Evolutionary conservation across 148 eudicot genomes (phyloP).

Genomic region (Cornus florida): DNA sequence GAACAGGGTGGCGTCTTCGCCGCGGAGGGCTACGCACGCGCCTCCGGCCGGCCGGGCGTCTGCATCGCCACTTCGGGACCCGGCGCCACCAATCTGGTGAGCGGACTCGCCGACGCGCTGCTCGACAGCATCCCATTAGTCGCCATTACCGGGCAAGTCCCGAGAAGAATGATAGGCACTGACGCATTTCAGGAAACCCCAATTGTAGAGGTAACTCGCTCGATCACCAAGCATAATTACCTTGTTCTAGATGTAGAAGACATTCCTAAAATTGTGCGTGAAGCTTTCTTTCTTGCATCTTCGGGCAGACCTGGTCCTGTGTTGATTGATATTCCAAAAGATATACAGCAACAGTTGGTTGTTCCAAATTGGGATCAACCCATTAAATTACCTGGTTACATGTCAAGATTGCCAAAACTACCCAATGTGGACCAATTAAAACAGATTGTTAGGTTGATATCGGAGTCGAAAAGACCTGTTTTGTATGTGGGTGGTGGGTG

Average conservation of each 20-base stretch:
- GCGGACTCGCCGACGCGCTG: conserved; percentile 51
- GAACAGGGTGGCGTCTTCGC: conserved; percentile 54
- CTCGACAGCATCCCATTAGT: conserved; percentile 51
- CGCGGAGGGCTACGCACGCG: conserved; percentile 57
- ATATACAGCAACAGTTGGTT: neutral
- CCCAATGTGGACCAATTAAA: neutral
- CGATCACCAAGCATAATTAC: conserved; percentile 13
- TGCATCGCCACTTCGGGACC: conserved; percentile 61
- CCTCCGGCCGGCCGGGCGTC: conserved; percentile 43
- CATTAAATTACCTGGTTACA: neutral
- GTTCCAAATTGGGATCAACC: conserved; percentile 6
- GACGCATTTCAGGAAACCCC: conserved; percentile 60
- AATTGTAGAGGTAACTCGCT: conserved; percentile 48
- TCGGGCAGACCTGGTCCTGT: conserved; percentile 20
- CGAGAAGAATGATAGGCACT: conserved; percentile 52
- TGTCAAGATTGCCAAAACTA: neutral
- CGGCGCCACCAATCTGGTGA: conserved; percentile 50
- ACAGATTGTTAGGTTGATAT: neutral
- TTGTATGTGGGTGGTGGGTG: conserved; percentile 33
- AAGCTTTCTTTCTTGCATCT: conserved; percentile 8
- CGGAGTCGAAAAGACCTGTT: neutral
- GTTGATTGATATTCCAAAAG: conserved; percentile 11
- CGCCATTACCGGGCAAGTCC: conserved; percentile 58
- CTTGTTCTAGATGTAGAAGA: neutral
- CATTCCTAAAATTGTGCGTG: neutral